Base-by-base conservation (phyloP, 345 rosid species). In the Euphorbia peplus region DNA sequence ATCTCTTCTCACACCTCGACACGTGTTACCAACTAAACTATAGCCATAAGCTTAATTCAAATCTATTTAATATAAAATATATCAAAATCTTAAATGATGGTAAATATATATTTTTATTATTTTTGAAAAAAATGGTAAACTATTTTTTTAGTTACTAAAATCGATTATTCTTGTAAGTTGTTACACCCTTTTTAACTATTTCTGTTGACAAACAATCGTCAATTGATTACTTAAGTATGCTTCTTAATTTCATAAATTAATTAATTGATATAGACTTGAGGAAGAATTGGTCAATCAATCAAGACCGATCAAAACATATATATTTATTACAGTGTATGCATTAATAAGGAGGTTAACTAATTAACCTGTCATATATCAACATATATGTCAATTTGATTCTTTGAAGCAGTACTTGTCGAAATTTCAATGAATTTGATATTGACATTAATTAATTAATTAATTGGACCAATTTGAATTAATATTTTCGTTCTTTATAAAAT, bases 231-330 rank as follows among this genome's bases (percentile, higher is more conserved):
- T 5, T 51, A 58, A 37, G 25, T 32, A 15, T 3, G 25, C 39
- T 41, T 54, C 19, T 8, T 21, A 22, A 53, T 53, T 21, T 51
- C n/a, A n/a, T n/a, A n/a, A n/a, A 19, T 14, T 42, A 42, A 42
- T 42, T 42, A 5, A 4, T 22, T 37, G 4, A 50, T 21, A 37
- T 15, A 6, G 16, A 16, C 1, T n/a, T 24, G 51, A 41, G 35
- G 39, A n/a, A 67, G 18, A 42, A 67, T 18, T 25, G 67, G 67
- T 64, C 54, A 47, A 47, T n/a, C 54, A 13, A 46, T 18, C 0
- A 60, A 32, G 19, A 35, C 37, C 3, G 1, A 53, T 9, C 15
- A 18, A 1, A 10, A 12, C 19, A 26, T 15, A 24, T 26, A 24
- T 22, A 42, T 24, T 22, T 19, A 50, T 18, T 60, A 35, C 24